phyloP scores from a whole-genome alignment of 306 rosid species.

The Malus sylvestris region DNA sequence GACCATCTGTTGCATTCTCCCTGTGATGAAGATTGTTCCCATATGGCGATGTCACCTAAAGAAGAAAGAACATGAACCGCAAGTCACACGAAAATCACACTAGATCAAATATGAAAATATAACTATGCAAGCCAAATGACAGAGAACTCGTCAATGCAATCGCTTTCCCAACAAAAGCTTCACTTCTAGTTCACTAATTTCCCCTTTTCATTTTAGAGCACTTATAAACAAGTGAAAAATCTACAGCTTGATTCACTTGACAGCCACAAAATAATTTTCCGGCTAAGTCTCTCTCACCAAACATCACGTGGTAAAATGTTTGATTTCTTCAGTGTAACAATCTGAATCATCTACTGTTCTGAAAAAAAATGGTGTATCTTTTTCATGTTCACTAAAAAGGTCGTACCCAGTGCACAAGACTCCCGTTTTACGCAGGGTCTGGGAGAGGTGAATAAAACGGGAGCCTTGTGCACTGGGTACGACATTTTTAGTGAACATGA shows the following conservation, averaged over 20 bases:
- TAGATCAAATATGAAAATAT: background rate
- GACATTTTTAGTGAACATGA: no score
- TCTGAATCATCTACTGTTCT: background rate
- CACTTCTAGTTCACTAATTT: background rate
- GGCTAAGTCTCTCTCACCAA: background rate
- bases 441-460: no score
- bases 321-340: background rate
- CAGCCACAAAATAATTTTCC: background rate
- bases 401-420: no score
- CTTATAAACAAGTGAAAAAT: background rate
- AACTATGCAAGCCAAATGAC: background rate
- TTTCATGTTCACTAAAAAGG: no score
- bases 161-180: background rate
- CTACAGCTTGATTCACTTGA: background rate
- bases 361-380: background rate
- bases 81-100: slow-evolving; percentile 6
- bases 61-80: background rate
- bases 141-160: background rate
- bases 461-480: no score
- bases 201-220: background rate
- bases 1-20: slow-evolving; percentile 72
- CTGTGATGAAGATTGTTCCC: slow-evolving; percentile 60
- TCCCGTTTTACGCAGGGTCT: no score
- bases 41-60: slow-evolving; percentile 85
- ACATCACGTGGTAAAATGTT: background rate